Base-by-base conservation (phyloP, 495 filamentous ascomycete genomes). In the Articulospora tetracladia region DNA sequence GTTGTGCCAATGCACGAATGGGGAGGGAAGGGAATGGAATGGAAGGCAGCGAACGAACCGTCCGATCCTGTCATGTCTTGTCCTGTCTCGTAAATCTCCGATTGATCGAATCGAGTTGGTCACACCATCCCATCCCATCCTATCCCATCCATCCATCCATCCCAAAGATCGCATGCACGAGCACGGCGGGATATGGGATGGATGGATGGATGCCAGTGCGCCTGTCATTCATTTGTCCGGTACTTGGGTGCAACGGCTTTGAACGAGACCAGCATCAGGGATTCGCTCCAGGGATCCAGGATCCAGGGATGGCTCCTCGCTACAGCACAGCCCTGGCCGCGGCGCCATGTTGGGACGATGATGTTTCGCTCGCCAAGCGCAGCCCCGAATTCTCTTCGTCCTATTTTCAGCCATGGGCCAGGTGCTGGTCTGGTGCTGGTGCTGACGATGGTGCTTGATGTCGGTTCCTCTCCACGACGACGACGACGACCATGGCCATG, bases 221-320 rank as follows among this genome's bases (percentile, higher is more conserved):
- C n/a, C 32, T 49, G n/a, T n/a, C n/a, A n/a, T n/a, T 53, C 51
- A 66, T 66, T 61, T 59, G 59, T 59, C 63, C 63, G 63, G 63
- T 59, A 66, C 39, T 66, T 61, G 54, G 17, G 19, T 47, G 4
- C 49, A 58, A 61, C 60, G 60, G 60, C 60, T 59, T 49, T 55
- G 39, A 12, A 55, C 60, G 55, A 48, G 53, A 11, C 28, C 27
- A 52, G 53, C 7, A 30, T 32, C 30, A 13, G 30, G 30, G 30
- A n/a, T n/a, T n/a, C n/a, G n/a, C n/a, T n/a, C n/a, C n/a, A n/a
- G n/a, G n/a, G 25, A 36, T 19, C 32, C 53, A 34, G n/a, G 23
- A 10, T 28, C 2, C 10, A 30, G 51, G 51, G 28, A 32, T 24
- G 20, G 7, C 47, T 25, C 34, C 23, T 50, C 47, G 47, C 47